A percentile compares a stretch with the other conserved stretches of the same genome.
Conservation (phyloP, 805 yeast species). For the Starmerella kuoi region DNA sequence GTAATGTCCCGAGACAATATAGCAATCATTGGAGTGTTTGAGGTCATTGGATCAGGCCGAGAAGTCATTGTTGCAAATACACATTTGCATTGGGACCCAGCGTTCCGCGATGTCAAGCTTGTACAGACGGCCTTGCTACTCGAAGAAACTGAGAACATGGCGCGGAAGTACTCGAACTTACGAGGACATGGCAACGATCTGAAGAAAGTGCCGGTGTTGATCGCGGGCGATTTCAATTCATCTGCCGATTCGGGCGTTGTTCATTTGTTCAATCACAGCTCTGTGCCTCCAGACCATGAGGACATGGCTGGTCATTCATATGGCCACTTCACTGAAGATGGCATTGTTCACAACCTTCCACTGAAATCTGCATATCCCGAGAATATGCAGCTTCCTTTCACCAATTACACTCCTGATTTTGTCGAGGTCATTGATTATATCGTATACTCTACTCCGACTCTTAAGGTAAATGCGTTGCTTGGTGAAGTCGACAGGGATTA, state of each 20-base stretch:
- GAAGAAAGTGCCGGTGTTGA: constrained; percentile 56
- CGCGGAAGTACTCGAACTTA: constrained; percentile 37
- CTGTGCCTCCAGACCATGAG: constrained; percentile 53
- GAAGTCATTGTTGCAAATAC: constrained; percentile 70
- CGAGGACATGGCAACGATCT: constrained; percentile 32
- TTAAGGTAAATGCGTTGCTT: constrained; percentile 72
- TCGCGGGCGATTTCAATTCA: constrained; percentile 95
- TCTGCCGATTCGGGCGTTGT: constrained; percentile 80
- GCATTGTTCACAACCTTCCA: constrained; percentile 69
- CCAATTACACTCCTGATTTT: constrained; percentile 87
- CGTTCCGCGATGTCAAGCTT: constrained; percentile 87
- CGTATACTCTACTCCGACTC: constrained; percentile 78
- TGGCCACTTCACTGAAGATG: constrained; percentile 81
- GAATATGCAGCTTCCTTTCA: constrained; percentile 83
- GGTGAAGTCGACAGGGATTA: constrained; percentile 78
- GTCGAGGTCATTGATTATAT: constrained; percentile 89
- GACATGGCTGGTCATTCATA: constrained; percentile 82
- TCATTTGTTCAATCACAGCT: constrained; percentile 72
- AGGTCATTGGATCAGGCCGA: constrained; percentile 61
- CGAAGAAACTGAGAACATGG: constrained; percentile 67
- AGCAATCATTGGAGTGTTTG: constrained; percentile 65
- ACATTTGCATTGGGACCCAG: constrained; percentile 98
- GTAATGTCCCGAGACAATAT: constrained; percentile 92
- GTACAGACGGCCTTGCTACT: constrained; percentile 86
- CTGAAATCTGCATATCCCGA: constrained; percentile 74